Conservation (phyloP, 2,329 filamentous ascomycete species). For the Sporothrix protearum region DNA sequence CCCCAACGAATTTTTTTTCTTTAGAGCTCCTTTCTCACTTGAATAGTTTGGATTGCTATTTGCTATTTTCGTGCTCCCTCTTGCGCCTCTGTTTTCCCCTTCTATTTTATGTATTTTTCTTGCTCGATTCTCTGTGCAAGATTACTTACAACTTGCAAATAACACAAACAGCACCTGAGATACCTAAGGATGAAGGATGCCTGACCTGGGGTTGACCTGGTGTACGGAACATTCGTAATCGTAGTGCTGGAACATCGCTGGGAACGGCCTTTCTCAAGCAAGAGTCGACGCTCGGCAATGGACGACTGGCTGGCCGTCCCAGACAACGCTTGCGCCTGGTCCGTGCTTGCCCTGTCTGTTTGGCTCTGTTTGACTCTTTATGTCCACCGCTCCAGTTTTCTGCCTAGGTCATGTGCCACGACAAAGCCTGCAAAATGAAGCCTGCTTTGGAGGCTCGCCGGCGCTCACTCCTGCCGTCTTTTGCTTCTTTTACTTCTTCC, state of each 20-base stretch:
- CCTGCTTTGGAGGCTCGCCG: background rate
- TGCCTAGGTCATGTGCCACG: constrained; percentile 10
- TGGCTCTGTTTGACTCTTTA: background rate
- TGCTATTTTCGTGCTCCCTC: background rate
- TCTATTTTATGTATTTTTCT: background rate
- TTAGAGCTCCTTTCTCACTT: background rate
- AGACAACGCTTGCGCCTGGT: constrained; percentile 18
- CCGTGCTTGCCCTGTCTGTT: constrained; percentile 7
- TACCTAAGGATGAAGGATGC: too few relatives aligned
- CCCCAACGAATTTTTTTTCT: constrained; percentile 12
- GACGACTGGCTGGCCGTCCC: constrained; percentile 9
- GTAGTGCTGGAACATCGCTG: background rate
- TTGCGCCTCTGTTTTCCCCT: background rate
- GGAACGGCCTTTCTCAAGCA: background rate
- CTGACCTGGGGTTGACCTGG: background rate
- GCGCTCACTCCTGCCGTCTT: background rate
- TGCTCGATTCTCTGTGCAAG: too few relatives aligned
- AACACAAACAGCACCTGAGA: too few relatives aligned
- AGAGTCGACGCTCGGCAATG: background rate
- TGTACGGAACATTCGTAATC: too few relatives aligned
- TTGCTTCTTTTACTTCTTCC: background rate
- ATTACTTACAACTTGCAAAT: too few relatives aligned
- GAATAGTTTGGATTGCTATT: background rate
- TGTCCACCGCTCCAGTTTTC: background rate
- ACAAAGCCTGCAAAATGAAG: background rate